A percentile compares a stretch with the other conserved stretches of the same genome.
Conservation (phyloP, 208 protist genomes). For the Tritrichomonas musculus region DNA sequence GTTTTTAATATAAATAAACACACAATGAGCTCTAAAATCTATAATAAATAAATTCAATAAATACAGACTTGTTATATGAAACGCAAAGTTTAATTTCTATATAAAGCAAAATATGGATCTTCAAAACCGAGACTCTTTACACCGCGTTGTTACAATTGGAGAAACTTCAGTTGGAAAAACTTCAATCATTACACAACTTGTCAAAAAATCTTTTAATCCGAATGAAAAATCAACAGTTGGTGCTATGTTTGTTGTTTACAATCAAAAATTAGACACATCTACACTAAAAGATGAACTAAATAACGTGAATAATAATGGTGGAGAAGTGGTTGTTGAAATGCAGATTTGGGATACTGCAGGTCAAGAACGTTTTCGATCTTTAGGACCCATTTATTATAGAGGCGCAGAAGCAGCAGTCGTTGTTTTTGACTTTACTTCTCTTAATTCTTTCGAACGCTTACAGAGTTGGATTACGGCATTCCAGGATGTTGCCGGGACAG, state of each 20-base stretch:
- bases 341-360: conserved; percentile 26
- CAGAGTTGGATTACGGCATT: background rate
- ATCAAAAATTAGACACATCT: background rate
- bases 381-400: background rate
- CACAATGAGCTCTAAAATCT: too few species aligned
- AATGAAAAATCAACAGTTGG: background rate
- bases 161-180: conserved; percentile 24
- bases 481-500: background rate
- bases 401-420: background rate
- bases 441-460: background rate
- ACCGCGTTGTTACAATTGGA: conserved; percentile 27
- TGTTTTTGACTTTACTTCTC: background rate
- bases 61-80: too few species aligned
- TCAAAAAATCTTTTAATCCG: background rate
- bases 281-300: too few species aligned
- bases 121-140: too few species aligned
- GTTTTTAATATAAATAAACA: too few species aligned
- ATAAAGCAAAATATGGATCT: too few species aligned
- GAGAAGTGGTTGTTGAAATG: background rate
- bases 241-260: background rate
- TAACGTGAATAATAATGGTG: too few species aligned
- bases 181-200: background rate
- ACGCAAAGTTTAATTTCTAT: too few species aligned
- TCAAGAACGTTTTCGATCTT: background rate
- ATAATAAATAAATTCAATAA: too few species aligned